Conservation (phyloP, 768 basidiomycete species). For the Boletus edulis region DNA sequence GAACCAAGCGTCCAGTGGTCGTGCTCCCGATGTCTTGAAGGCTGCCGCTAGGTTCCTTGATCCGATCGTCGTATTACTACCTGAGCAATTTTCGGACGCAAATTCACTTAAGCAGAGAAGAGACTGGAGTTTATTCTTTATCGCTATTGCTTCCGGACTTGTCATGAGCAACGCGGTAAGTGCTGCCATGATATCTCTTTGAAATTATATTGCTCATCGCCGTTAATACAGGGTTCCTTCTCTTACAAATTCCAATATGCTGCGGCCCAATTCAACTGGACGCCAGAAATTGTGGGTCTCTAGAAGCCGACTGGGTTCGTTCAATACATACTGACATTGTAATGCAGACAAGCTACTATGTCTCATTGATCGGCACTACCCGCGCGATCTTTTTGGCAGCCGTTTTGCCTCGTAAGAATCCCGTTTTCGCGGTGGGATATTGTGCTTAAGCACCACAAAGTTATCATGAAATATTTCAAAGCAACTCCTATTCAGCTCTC, state of each 20-base stretch:
- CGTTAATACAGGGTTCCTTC: constrained; percentile 47
- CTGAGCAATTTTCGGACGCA: constrained; percentile 29
- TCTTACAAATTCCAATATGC: constrained; percentile 66
- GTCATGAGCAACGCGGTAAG: constrained; percentile 46
- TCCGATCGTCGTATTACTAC: constrained; percentile 67
- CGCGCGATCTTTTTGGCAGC: constrained; percentile 56
- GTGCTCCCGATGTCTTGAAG: constrained; percentile 28
- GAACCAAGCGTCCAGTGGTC: background rate
- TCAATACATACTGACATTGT: background rate
- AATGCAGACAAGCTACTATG: constrained; percentile 67
- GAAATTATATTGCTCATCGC: background rate
- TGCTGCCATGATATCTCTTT: background rate
- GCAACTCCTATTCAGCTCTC: constrained; percentile 31
- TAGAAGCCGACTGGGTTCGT: background rate
- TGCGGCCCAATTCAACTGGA: constrained; percentile 61
- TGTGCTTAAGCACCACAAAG: constrained; percentile 31
- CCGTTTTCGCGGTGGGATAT: background rate
- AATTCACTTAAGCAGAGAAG: constrained; percentile 41
- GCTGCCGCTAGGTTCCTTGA: constrained; percentile 60
- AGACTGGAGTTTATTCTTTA: constrained; percentile 65
- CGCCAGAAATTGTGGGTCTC: constrained; percentile 52
- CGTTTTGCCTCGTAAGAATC: constrained; percentile 56
- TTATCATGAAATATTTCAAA: constrained; percentile 53
- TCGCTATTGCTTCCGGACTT: constrained; percentile 54
- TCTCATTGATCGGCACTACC: constrained; percentile 51